A percentile compares a stretch with the other conserved stretches of the same genome.
Evolutionary conservation across 306 rosid genomes (phyloP).

Genomic region (Lagenaria siceraria): DNA sequence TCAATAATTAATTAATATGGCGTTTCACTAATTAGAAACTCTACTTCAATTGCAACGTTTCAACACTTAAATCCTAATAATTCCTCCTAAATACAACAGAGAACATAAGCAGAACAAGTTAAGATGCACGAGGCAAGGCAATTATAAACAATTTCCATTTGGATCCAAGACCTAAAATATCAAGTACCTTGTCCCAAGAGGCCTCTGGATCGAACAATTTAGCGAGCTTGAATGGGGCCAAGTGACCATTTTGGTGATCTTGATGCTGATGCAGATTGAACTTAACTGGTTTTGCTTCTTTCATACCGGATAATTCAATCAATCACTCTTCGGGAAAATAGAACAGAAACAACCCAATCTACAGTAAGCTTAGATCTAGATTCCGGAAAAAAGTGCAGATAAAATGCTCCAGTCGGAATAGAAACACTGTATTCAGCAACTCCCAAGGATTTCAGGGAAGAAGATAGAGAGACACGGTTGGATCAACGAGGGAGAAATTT

Average conservation of each 20-base stretch:
- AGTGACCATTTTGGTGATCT: conserved; percentile 84
- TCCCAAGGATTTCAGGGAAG: neutral
- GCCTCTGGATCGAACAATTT: conserved; percentile 94
- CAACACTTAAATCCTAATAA: conserved; percentile 1
- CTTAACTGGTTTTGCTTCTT: conserved; percentile 71
- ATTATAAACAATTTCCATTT: neutral
- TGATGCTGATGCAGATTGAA: conserved; percentile 20
- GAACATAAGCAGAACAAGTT: neutral
- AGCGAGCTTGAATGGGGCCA: conserved; percentile 78
- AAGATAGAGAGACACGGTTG: neutral
- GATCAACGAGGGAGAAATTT: neutral
- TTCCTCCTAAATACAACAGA: neutral
- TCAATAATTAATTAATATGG: neutral
- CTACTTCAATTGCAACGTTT: neutral
- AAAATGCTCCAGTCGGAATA: neutral
- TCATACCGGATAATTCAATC: conserved; percentile 33
- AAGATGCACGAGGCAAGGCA: neutral
- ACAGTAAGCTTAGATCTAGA: neutral
- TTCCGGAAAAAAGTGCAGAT: neutral
- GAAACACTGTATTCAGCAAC: neutral
- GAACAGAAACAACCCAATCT: neutral
- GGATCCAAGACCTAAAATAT: neutral
- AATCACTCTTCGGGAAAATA: neutral
- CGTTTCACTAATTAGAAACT: neutral
- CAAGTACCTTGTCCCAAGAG: conserved; percentile 92